A percentile compares a stretch with the other conserved stretches of the same genome.
Conservation (phyloP, 805 yeast genomes). For the Candida fluviatilis region DNA sequence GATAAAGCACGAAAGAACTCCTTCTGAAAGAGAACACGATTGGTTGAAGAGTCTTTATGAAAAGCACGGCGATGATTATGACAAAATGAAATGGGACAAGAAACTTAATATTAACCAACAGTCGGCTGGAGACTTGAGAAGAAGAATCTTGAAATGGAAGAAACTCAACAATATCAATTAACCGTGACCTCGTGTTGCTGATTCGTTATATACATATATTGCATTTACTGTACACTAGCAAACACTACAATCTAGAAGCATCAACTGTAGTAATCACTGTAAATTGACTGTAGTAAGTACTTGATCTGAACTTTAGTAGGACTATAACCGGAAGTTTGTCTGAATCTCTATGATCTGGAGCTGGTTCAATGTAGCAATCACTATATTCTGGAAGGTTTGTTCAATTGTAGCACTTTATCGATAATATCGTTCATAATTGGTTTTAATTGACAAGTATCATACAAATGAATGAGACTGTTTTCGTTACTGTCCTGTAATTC, state of each 20-base stretch:
- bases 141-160: constrained; percentile 70
- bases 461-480: constrained; percentile 26
- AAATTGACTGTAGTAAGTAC: too few species aligned
- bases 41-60: constrained; percentile 65
- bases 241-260: background rate
- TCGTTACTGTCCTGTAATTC: constrained; percentile 52
- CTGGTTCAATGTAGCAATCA: constrained; percentile 8
- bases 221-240: constrained; percentile 1
- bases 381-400: too few species aligned
- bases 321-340: too few species aligned
- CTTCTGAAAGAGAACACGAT: constrained; percentile 67
- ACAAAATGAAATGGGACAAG: constrained; percentile 88
- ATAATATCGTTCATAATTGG: constrained; percentile 35
- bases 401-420: constrained; percentile 28
- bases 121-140: constrained; percentile 76
- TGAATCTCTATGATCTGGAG: too few species aligned
- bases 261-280: too few species aligned
- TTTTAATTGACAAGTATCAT: constrained; percentile 30
- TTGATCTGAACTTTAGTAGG: too few species aligned
- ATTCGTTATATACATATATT: background rate
- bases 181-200: constrained; percentile 1
- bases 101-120: constrained; percentile 81
- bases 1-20: constrained; percentile 48
- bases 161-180: constrained; percentile 32
- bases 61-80: constrained; percentile 85